Evolutionary conservation across 768 basidiomycete genomes (phyloP).

Genomic region (Russula virescens): DNA sequence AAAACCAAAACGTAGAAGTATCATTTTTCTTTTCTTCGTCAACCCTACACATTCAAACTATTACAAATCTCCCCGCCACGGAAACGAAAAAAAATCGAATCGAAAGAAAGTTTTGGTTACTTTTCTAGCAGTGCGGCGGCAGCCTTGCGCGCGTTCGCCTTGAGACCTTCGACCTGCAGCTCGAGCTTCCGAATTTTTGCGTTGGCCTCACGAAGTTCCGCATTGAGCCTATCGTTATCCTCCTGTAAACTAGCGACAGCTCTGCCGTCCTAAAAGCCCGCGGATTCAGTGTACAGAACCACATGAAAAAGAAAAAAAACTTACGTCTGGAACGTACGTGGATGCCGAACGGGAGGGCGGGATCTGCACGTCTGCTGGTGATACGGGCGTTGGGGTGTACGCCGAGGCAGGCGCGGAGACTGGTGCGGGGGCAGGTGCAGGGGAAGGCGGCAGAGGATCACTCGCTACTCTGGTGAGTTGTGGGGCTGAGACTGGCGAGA

Average conservation of each 20-base stretch:
- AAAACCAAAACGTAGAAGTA: no score
- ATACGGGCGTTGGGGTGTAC: background rate
- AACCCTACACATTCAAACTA: no score
- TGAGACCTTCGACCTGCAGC: slow-evolving; percentile 70
- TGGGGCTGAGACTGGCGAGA: slow-evolving; percentile 27
- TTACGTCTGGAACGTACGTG: slow-evolving; percentile 31
- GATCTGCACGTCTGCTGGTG: slow-evolving; percentile 25
- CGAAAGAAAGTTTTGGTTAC: background rate
- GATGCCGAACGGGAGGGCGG: slow-evolving; percentile 24
- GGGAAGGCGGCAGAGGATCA: slow-evolving; percentile 8
- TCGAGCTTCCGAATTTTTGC: slow-evolving; percentile 81
- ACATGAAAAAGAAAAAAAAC: slow-evolving; percentile 7
- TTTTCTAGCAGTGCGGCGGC: slow-evolving; percentile 51
- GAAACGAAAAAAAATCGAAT: background rate
- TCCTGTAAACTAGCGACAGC: slow-evolving; percentile 33
- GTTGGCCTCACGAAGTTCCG: slow-evolving; percentile 71
- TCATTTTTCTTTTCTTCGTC: no score
- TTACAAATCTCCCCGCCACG: no score
- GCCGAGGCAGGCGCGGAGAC: slow-evolving; percentile 1
- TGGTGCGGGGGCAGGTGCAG: slow-evolving; percentile 8
- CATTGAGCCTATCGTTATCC: slow-evolving; percentile 58
- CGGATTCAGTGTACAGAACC: background rate
- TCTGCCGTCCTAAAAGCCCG: slow-evolving; percentile 21
- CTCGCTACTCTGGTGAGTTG: slow-evolving; percentile 15
- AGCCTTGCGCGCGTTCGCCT: slow-evolving; percentile 71